These are phyloP conservation scores for Pseudocercospora fuligena DNA, from an alignment of 2,329 filamentous ascomycete species.

Conservation along the genomic window DNA sequence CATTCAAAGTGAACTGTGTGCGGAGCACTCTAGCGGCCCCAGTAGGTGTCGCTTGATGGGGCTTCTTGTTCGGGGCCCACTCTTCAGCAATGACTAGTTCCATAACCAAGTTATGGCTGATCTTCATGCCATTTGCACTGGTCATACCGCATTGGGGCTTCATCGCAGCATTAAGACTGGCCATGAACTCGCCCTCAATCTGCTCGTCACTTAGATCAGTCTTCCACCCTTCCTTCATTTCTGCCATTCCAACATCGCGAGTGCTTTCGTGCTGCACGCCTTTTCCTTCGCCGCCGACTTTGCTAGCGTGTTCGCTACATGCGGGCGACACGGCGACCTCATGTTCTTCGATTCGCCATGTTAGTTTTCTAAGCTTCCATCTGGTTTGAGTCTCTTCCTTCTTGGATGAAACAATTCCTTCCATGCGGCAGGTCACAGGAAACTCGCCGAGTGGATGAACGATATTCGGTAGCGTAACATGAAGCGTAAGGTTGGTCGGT, in stretches of 20 bases:
- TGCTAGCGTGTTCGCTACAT: slow-evolving; percentile 75
- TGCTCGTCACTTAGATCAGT: slow-evolving; percentile 69
- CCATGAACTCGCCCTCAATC: slow-evolving; percentile 80
- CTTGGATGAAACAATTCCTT: slow-evolving; percentile 73
- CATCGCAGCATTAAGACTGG: slow-evolving; percentile 63
- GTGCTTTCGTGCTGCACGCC: slow-evolving; percentile 75
- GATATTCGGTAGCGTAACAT: slow-evolving; percentile 78
- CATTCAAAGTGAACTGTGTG: slow-evolving; percentile 83
- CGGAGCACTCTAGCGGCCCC: slow-evolving; percentile 88
- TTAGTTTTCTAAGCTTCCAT: slow-evolving; percentile 89
- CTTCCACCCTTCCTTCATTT: slow-evolving; percentile 90
- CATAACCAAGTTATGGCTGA: slow-evolving; percentile 83
- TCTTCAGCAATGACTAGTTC: slow-evolving; percentile 96
- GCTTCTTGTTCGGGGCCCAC: slow-evolving; percentile 71
- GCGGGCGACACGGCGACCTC: slow-evolving; percentile 78
- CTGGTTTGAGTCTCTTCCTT: slow-evolving; percentile 73
- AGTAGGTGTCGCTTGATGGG: slow-evolving; percentile 78
- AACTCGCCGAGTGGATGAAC: slow-evolving; percentile 86
- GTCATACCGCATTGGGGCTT: slow-evolving; percentile 80
- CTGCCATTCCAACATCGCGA: slow-evolving; percentile 77
- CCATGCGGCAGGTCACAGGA: slow-evolving; percentile 77
- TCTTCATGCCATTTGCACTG: slow-evolving; percentile 73
- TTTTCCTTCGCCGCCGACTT: slow-evolving; percentile 69
- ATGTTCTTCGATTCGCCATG: slow-evolving; percentile 91
- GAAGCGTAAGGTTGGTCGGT: slow-evolving; percentile 89